These are phyloP conservation scores for Naegleria fowleri DNA, from an alignment of 208 protist species.

Conservation along the genomic window DNA sequence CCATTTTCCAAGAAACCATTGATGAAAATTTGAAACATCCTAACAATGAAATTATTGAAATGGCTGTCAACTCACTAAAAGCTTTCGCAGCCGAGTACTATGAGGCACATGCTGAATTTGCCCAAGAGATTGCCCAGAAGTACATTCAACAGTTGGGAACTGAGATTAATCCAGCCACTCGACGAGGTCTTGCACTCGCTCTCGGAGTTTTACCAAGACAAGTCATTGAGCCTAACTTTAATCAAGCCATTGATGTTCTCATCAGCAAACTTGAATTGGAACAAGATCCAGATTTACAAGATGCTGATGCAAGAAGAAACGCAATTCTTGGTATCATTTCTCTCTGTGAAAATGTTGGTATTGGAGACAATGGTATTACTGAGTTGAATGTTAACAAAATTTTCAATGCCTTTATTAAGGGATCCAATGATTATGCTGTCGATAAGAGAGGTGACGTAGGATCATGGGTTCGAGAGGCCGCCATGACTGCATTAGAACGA, in stretches of 20 bases:
- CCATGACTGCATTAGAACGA: constrained; percentile 57
- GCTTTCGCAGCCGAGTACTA: constrained; percentile 36
- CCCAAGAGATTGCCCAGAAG: neutral
- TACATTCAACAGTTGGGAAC: neutral
- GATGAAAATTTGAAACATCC: constrained; percentile 78
- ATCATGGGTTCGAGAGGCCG: constrained; percentile 86
- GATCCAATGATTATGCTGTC: constrained; percentile 77
- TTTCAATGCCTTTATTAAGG: constrained; percentile 55
- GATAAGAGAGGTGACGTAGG: constrained; percentile 94
- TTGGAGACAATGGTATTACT: constrained; percentile 33
- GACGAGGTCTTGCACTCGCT: constrained; percentile 70
- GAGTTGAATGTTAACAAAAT: constrained; percentile 42
- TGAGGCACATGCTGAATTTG: neutral
- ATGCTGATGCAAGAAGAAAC: constrained; percentile 80
- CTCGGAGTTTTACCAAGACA: constrained; percentile 57
- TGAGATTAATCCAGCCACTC: neutral
- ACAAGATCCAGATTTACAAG: constrained; percentile 47
- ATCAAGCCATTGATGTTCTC: constrained; percentile 24
- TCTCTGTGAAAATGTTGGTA: constrained; percentile 28
- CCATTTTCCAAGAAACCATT: constrained; percentile 66
- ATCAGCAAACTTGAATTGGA: constrained; percentile 49
- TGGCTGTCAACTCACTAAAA: constrained; percentile 30
- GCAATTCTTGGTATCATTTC: constrained; percentile 58
- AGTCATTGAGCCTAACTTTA: neutral
- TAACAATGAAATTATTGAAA: constrained; percentile 40